Evolutionary conservation across 768 basidiomycete species (phyloP).

Genomic region (Lactarius evosmus): DNA sequence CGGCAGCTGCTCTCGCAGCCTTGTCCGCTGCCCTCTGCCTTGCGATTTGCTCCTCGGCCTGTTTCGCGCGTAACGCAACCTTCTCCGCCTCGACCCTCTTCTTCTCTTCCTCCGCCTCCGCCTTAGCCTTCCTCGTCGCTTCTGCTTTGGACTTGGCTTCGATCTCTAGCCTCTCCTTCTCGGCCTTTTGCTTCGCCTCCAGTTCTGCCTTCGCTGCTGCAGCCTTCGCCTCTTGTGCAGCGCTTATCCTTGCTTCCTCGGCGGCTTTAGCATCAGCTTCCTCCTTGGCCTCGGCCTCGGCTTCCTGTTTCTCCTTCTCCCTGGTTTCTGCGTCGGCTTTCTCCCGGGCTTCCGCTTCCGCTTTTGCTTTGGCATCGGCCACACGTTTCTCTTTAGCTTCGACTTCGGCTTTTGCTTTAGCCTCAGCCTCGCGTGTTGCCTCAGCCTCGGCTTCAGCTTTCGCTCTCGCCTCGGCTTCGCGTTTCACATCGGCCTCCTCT

Average conservation of each 20-base stretch:
- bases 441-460: conserved; percentile 6
- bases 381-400: neutral
- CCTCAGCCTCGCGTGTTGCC: neutral
- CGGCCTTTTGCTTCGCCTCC: neutral
- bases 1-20: neutral
- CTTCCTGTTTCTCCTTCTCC: neutral
- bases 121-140: neutral
- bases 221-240: neutral
- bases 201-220: neutral
- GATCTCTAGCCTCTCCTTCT: neutral
- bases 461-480: neutral
- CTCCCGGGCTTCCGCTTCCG: neutral
- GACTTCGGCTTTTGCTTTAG: neutral
- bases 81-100: neutral
- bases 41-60: neutral
- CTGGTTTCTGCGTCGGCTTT: neutral
- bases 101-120: neutral
- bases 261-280: neutral
- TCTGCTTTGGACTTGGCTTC: neutral
- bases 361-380: neutral
- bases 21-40: conserved; percentile 9
- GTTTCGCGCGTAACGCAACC: neutral
- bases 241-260: neutral
- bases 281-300: neutral
- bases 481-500: neutral